phyloP scores from a whole-genome alignment of 2,329 filamentous ascomycete species.

The Arachnopeziza araneosa region DNA sequence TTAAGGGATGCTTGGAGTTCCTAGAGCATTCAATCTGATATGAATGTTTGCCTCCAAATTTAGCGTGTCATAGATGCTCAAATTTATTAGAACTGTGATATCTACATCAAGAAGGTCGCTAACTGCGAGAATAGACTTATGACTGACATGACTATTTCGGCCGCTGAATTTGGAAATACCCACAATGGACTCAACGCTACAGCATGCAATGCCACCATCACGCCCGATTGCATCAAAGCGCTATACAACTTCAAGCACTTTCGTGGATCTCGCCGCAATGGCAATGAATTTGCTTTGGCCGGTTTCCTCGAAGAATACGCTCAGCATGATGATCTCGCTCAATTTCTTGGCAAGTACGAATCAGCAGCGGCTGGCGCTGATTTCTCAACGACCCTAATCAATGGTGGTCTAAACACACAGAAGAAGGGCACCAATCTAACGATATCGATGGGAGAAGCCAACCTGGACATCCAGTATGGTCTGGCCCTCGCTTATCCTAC shows the following conservation, averaged over 20 bases:
- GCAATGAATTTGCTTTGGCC: conserved; percentile 24
- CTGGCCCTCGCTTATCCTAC: conserved; percentile 49
- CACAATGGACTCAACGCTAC: conserved; percentile 13
- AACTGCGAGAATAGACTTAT: background rate
- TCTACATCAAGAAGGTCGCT: no score
- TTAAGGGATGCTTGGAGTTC: no score
- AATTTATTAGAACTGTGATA: no score
- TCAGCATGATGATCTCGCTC: conserved; percentile 34
- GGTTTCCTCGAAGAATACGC: conserved; percentile 29
- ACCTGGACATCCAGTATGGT: conserved; percentile 54
- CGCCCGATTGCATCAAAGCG: conserved; percentile 27
- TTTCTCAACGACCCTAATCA: conserved; percentile 33
- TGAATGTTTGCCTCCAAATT: no score
- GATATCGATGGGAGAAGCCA: conserved; percentile 42
- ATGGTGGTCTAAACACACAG: conserved; percentile 36
- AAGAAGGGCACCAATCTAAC: background rate
- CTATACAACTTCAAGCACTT: conserved; percentile 27
- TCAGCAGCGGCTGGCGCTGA: conserved; percentile 34
- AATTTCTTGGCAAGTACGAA: conserved; percentile 40
- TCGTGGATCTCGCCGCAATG: conserved; percentile 7
- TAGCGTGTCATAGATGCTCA: no score
- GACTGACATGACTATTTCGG: background rate
- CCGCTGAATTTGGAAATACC: background rate
- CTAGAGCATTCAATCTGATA: no score
- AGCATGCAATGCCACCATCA: conserved; percentile 29